Conservation (phyloP, 2,329 filamentous ascomycete species). For the Colletotrichum falcatum region DNA sequence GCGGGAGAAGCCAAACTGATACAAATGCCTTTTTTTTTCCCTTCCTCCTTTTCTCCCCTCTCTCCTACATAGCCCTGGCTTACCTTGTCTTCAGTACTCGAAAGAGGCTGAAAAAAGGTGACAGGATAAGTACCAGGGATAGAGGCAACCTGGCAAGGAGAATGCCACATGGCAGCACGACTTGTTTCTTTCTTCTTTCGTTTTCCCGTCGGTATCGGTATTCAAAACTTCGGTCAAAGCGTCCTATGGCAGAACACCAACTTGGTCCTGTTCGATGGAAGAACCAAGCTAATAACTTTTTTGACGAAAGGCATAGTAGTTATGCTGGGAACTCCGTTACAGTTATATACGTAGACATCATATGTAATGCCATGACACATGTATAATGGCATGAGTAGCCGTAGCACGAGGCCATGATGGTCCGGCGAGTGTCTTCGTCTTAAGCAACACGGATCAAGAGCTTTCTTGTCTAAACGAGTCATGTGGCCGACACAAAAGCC, state of each 20-base stretch:
- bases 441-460: no score
- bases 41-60: no score
- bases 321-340: no score
- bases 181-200: not conserved
- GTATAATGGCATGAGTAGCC: no score
- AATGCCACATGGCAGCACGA: not conserved
- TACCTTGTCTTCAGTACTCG: not conserved
- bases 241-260: not conserved
- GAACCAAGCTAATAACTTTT: not conserved
- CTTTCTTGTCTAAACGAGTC: no score
- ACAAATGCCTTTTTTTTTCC: not conserved
- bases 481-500: no score
- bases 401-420: no score
- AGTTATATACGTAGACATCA: no score
- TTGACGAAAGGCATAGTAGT: fast-evolving
- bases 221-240: not conserved
- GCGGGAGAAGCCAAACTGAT: fast-evolving
- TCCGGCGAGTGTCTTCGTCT: no score
- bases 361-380: no score
- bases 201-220: not conserved
- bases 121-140: no score
- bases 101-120: not conserved
- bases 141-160: not conserved
- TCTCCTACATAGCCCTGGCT: not conserved
- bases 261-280: fast-evolving